A percentile compares a stretch with the other conserved stretches of the same genome.
Conservation (phyloP, 1,284 basidiomycete species). For the Lignosus rhinocerotis region DNA sequence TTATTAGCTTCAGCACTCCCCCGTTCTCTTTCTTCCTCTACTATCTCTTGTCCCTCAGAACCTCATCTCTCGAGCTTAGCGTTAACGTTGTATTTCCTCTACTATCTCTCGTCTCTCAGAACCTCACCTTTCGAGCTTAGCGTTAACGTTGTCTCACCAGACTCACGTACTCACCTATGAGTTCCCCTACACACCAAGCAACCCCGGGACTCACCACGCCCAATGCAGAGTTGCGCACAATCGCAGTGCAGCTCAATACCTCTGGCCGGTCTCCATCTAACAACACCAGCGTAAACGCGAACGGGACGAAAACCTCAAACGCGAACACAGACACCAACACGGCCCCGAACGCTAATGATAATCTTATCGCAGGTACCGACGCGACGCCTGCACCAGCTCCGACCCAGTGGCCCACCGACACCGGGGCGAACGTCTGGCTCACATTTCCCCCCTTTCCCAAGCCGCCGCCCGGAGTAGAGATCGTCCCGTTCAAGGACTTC, state of each 20-base stretch:
- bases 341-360: background rate
- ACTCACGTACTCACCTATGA: background rate
- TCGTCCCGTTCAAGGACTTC: conserved; percentile 62
- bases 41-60: no score
- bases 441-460: conserved; percentile 64
- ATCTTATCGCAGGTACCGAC: background rate
- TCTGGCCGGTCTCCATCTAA: no score
- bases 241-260: background rate
- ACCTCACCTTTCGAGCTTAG: no score
- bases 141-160: no score
- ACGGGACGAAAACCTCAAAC: background rate
- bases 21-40: background rate
- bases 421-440: conserved; percentile 18
- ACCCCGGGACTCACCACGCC: background rate
- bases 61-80: no score
- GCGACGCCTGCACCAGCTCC: background rate
- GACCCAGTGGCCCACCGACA: background rate
- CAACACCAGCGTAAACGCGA: background rate
- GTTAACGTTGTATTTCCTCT: background rate
- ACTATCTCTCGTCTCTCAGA: no score
- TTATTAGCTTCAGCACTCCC: background rate
- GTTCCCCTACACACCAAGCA: background rate
- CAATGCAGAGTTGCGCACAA: background rate
- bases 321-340: background rate
- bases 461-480: conserved; percentile 48